phyloP scores from a whole-genome alignment of 1,284 basidiomycete species.

The Cryptococcus sp. region DNA sequence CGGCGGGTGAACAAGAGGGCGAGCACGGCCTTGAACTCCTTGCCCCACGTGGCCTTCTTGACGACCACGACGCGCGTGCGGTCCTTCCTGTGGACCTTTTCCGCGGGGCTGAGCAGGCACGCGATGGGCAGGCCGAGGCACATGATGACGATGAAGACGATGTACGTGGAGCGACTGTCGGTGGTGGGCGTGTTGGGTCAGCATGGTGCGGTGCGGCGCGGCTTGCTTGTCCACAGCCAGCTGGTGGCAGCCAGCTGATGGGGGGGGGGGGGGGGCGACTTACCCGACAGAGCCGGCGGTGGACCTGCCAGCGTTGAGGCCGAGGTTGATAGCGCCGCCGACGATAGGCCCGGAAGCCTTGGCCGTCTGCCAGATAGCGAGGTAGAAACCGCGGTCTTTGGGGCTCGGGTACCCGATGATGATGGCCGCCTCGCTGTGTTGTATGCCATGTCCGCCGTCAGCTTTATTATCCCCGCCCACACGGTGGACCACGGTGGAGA shows the following conservation, averaged over 20 bases:
- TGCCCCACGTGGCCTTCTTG: slow-evolving; percentile 15
- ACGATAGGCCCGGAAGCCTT: slow-evolving; percentile 37
- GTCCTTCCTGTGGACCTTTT: slow-evolving; percentile 31
- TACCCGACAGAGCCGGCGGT: slow-evolving; percentile 30
- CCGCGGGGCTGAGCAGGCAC: slow-evolving; percentile 21
- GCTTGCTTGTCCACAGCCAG: too few species aligned
- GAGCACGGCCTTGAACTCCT: slow-evolving; percentile 25
- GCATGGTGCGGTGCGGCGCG: neutral
- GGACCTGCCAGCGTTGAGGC: slow-evolving; percentile 27
- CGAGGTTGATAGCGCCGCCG: slow-evolving; percentile 42
- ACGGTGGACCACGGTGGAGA: neutral
- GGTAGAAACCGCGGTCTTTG: slow-evolving; percentile 30
- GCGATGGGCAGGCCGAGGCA: slow-evolving; percentile 34
- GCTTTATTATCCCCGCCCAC: too few species aligned
- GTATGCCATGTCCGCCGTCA: neutral
- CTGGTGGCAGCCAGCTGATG: neutral
- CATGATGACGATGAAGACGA: slow-evolving; percentile 41
- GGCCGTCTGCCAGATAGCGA: slow-evolving; percentile 38
- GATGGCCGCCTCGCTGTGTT: slow-evolving; percentile 27
- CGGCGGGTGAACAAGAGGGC: slow-evolving; percentile 19
- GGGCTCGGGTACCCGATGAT: slow-evolving; percentile 36
- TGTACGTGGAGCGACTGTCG: slow-evolving; percentile 26
- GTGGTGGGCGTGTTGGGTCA: neutral
- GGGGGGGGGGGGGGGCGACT: neutral
- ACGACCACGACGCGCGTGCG: slow-evolving; percentile 20